Evolutionary conservation across 805 yeast genomes (phyloP).

Genomic region (Candida ovalis): DNA sequence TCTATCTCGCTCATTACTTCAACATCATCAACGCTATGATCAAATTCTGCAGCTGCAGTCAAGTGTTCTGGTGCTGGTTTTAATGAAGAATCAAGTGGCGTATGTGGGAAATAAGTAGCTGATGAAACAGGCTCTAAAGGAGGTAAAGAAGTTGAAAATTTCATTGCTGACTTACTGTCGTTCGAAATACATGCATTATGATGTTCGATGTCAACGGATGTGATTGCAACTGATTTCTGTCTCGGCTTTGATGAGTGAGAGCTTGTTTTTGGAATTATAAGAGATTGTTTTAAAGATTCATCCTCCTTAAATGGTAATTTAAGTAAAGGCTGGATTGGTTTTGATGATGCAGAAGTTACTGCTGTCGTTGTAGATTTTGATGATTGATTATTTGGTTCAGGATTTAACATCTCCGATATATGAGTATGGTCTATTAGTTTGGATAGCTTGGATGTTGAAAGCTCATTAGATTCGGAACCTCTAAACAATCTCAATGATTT

Average conservation of each 20-base stretch:
- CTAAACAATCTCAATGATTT: conserved; percentile 52
- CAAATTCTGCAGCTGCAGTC: conserved; percentile 48
- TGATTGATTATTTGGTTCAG: neutral
- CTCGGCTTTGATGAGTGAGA: conserved; percentile 5
- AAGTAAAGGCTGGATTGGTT: neutral
- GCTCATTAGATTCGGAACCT: conserved; percentile 26
- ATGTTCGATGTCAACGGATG: conserved; percentile 15
- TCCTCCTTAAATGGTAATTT: neutral
- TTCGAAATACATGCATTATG: neutral
- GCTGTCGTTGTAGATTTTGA: neutral
- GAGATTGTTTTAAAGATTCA: neutral
- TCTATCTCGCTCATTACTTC: conserved; percentile 23
- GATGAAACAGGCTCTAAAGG: conserved; percentile 59
- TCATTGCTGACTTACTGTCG: conserved; percentile 1
- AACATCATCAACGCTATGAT: conserved; percentile 25
- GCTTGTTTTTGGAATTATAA: neutral
- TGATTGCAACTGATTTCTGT: conserved; percentile 11
- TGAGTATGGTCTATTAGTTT: conserved; percentile 1
- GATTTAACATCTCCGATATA: conserved; percentile 2
- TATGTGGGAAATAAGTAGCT: conserved; percentile 70
- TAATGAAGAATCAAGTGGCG: conserved; percentile 33
- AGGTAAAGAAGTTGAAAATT: conserved; percentile 14
- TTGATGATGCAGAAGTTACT: neutral
- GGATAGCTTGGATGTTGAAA: conserved; percentile 3
- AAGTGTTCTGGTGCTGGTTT: conserved; percentile 36